Base-by-base conservation (phyloP, 2,329 filamentous ascomycete species). In the Diplodia intermedia region DNA sequence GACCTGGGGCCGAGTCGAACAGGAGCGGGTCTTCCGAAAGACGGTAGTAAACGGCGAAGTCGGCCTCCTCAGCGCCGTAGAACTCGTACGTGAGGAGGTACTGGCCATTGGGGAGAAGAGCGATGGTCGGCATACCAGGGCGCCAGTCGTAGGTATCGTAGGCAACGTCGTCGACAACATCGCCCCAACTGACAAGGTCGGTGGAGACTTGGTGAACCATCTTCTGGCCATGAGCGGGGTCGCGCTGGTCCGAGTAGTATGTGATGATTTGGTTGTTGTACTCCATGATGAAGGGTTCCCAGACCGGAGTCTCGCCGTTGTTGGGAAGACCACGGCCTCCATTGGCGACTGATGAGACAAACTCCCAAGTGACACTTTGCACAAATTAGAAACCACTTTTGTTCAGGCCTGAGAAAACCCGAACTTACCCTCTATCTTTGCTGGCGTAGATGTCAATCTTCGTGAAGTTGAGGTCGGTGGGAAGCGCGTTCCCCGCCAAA, bases 161-260 rank as follows among this genome's bases (percentile, higher is more conserved):
- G 23, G 85, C 80, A 49, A 90, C 88, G 73, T 92, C 89, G 69
- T 89, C 82, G 61, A 90, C 83, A 3, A 86, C 80, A 0, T 82
- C 74, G 20, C 83, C 83, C 89, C 89, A 92, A 18, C 76, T 85
- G 68, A 81, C 77, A 23, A 91, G 81, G 73, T 92, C 87, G 1
- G 78, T 82, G 2, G 86, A 84, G 18, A 82, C 82, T 76, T 91
- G 88, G 76, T 92, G 89, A 2, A 87, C 83, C 49, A 92, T 82
- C 74, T 91, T 90, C 77, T 92, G 90, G 20, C 89, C 90, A 73
- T 91, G 82, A 1, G 80, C 80, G 1, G 75, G 69, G 70, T 88
- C 88, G 43, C 90, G 85, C 75, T 92, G 90, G 76, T 92, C 90
- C 1, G 89, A 88, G 80, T 91, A 92, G 81, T 90, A 92, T 72